Conservation (phyloP, 2,329 filamentous ascomycete genomes). For the Aspergillus sp. region DNA sequence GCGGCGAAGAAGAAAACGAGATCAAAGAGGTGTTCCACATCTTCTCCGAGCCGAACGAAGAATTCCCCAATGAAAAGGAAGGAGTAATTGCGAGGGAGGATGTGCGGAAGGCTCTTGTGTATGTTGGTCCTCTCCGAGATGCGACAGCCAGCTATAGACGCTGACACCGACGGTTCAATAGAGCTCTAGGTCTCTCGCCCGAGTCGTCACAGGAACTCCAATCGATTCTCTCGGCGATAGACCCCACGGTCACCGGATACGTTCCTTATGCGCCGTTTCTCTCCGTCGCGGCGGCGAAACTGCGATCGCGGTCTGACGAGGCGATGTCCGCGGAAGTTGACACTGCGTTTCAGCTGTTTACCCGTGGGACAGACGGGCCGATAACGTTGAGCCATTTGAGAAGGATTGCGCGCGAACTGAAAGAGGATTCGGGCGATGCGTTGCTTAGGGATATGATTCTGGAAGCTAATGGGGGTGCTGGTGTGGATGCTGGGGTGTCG, state of each 20-base stretch:
- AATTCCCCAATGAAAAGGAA: slow-evolving; percentile 69
- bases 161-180: slow-evolving; percentile 34
- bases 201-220: slow-evolving; percentile 64
- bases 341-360: slow-evolving; percentile 81
- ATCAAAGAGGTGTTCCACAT: slow-evolving; percentile 87
- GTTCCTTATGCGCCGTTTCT: slow-evolving; percentile 80
- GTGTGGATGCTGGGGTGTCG: slow-evolving; percentile 68
- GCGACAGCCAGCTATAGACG: no score
- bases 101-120: slow-evolving; percentile 73
- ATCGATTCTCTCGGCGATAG: slow-evolving; percentile 77
- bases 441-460: slow-evolving; percentile 90
- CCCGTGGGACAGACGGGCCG: slow-evolving; percentile 52
- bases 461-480: slow-evolving; percentile 83
- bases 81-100: slow-evolving; percentile 68
- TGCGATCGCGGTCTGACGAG: slow-evolving; percentile 59
- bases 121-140: slow-evolving; percentile 31
- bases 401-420: slow-evolving; percentile 75
- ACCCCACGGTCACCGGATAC: slow-evolving; percentile 77
- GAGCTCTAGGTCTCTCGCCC: slow-evolving; percentile 77
- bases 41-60: slow-evolving; percentile 61
- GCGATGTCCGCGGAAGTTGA: slow-evolving; percentile 69
- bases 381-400: slow-evolving; percentile 79
- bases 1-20: slow-evolving; percentile 79
- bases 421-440: slow-evolving; percentile 81
- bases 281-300: slow-evolving; percentile 81